phyloP scores from a whole-genome alignment of 2,329 filamentous ascomycete genomes.

The Colletotrichum gloeosporioides region DNA sequence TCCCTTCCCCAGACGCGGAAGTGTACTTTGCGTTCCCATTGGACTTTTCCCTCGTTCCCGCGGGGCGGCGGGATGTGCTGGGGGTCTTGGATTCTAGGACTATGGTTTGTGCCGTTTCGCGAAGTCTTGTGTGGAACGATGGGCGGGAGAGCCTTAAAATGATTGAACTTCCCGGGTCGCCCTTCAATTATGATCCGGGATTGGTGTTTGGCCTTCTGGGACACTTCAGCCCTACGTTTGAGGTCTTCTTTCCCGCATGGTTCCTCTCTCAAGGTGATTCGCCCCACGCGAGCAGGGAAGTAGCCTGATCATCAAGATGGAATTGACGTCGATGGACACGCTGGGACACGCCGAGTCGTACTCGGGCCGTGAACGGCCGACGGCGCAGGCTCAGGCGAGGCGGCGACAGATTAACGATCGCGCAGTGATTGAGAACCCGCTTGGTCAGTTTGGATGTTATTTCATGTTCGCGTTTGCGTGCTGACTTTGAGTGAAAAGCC shows the following conservation, averaged over 20 bases:
- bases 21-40: not conserved
- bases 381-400: constrained; percentile 29
- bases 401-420: constrained; percentile 35
- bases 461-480: not conserved
- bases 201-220: not conserved
- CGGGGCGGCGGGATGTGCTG: not conserved
- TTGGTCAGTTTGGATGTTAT: constrained; percentile 25
- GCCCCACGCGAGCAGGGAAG: not conserved
- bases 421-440: constrained; percentile 41
- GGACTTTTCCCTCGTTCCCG: not conserved
- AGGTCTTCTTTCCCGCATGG: not conserved
- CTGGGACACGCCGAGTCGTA: constrained; percentile 16
- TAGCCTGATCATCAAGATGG: not conserved
- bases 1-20: not conserved
- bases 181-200: not conserved
- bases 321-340: not conserved
- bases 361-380: constrained; percentile 21
- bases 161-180: not conserved
- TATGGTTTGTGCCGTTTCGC: not conserved
- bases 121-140: not conserved
- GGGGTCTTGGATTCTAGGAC: not conserved
- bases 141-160: not conserved
- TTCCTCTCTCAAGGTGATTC: not conserved
- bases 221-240: not conserved
- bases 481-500: constrained; percentile 28